These are phyloP conservation scores for Paramecium biaurelia DNA, from an alignment of 73 alveolate species.

Conservation along the genomic window DNA sequence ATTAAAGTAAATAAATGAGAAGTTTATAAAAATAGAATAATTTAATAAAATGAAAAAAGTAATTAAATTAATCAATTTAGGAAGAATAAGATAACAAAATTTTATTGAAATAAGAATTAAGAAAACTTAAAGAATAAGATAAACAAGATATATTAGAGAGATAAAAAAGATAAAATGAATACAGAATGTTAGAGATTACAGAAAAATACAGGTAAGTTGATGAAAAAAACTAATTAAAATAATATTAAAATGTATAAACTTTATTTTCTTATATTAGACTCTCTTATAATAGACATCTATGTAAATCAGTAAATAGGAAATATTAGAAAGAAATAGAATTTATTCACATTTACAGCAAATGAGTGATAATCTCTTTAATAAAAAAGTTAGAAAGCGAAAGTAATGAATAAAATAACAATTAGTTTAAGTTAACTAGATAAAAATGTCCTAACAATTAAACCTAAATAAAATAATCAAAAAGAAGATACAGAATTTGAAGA, in stretches of 20 bases:
- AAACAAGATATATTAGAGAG: background rate
- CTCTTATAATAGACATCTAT: background rate
- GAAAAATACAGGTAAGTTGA: background rate
- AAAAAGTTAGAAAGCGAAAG: background rate
- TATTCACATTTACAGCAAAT: background rate
- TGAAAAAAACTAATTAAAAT: background rate
- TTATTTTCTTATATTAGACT: background rate
- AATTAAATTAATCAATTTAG: background rate
- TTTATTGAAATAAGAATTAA: background rate
- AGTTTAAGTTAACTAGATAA: background rate
- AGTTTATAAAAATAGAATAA: background rate
- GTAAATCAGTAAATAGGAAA: background rate
- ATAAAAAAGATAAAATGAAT: background rate
- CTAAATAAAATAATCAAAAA: background rate
- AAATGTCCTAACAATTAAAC: background rate
- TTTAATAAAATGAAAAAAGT: background rate
- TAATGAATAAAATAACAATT: background rate
- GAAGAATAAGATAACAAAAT: background rate
- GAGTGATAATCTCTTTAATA: conserved; percentile 7
- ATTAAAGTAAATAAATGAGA: background rate
- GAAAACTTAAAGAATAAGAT: background rate
- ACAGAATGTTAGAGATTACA: background rate
- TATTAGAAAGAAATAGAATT: background rate
- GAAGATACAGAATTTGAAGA: background rate
- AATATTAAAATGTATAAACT: background rate